Conservation (phyloP, 2,329 filamentous ascomycete genomes). For the Rhexocercosporidium sp. region DNA sequence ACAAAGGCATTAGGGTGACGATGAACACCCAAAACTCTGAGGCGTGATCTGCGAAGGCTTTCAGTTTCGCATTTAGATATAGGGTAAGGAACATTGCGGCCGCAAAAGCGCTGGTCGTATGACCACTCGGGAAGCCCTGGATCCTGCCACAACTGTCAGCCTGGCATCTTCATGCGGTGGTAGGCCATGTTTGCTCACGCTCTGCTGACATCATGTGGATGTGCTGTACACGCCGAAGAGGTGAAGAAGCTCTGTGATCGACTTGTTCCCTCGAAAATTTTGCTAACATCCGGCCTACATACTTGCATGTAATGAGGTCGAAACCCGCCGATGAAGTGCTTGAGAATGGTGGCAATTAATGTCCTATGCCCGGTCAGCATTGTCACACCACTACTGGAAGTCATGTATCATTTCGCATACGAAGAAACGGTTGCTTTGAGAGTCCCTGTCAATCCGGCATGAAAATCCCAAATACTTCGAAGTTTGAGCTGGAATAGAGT, state of each 20-base stretch:
- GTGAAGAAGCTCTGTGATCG: slow-evolving; percentile 57
- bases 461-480: slow-evolving; percentile 65
- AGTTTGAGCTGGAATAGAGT: slow-evolving; percentile 68
- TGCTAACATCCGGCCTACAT: slow-evolving; percentile 59
- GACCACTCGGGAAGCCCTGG: slow-evolving; percentile 74
- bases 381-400: neutral
- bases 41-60: slow-evolving; percentile 74
- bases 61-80: slow-evolving; percentile 78
- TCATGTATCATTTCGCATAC: neutral
- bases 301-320: slow-evolving; percentile 72
- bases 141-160: slow-evolving; percentile 42
- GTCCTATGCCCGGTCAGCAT: slow-evolving; percentile 49
- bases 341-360: slow-evolving; percentile 75
- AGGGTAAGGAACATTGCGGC: slow-evolving; percentile 72
- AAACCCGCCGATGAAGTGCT: slow-evolving; percentile 73
- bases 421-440: slow-evolving; percentile 23
- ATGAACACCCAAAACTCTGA: slow-evolving; percentile 75
- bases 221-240: slow-evolving; percentile 60
- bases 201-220: slow-evolving; percentile 63
- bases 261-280: slow-evolving; percentile 29
- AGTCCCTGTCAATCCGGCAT: slow-evolving; percentile 28
- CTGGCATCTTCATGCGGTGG: slow-evolving; percentile 9
- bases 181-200: slow-evolving; percentile 22
- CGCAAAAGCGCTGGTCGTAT: slow-evolving; percentile 73
- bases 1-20: slow-evolving; percentile 64